Evolutionary conservation across 2,329 filamentous ascomycete species (phyloP), one percentile per base, ranked within the genome.

Genomic region (Xylaria sp.): DNA sequence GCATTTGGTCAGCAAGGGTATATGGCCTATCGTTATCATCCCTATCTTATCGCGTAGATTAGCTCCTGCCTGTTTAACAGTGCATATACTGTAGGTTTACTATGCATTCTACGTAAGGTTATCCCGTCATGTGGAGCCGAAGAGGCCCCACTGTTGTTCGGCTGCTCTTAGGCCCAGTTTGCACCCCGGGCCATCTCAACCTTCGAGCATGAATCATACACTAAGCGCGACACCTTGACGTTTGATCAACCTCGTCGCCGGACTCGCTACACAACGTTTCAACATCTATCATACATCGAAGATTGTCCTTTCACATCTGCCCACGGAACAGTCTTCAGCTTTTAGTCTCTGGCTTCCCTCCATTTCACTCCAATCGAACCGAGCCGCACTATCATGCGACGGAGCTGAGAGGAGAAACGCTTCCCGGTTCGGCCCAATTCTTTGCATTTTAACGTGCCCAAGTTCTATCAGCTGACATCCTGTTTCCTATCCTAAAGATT

Each of bases 361-460:
- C n/a, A 41, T 46, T 37, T 50, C 52, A 54, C 46, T 63, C 7
- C 41, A 63, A 41, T 60, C 54, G 69, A 64, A 56, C 41, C 65
- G 25, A 15, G 61, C 63, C 67, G 63, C 74, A 69, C 66, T 73
- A 69, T 74, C 64, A 77, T 78, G 76, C 72, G 73, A 72, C 70
- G 65, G 71, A 73, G 73, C 72, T 68, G 66, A 69, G 46, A 65
- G 63, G 57, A 66, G 61, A 78, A 69, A 75, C 72, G 72, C 72
- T 77, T 79, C 73, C 78, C 76, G 78, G 77, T 79, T 79, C 78
- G 78, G 70, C 74, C 76, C 77, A 78, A 78, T 77, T 78, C 75
- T 75, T 73, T 76, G 75, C 74, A 73, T 73, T 72, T 75, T 62
- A 64, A 71, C 56, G 69, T 69, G n/a, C 69, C 70, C 46, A 63